Evolutionary conservation across 2,329 filamentous ascomycete species (phyloP), one percentile per base, ranked within the genome.

Genomic region (Sclerotinia minor): DNA sequence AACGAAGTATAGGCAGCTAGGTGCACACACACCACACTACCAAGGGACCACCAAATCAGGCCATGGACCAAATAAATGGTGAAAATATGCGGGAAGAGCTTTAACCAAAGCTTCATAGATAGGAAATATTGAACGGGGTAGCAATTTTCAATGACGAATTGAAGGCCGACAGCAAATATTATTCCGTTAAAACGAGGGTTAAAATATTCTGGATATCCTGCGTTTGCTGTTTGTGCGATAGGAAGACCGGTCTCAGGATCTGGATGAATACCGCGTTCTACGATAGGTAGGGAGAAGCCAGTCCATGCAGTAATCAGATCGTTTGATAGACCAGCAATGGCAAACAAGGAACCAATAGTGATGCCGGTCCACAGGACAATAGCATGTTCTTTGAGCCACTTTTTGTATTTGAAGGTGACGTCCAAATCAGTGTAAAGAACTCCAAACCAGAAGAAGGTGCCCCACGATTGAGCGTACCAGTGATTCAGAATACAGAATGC

Each of bases 31-130:
- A 72, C 64, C 54, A 68, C 67, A 21, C 74, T 68, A n/a, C 76
- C 76, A 21, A 77, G 53, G 3, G 71, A 70, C 75, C 75, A 77
- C 70, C 76, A 77, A 32, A 77, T 71, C 47, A 77, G 72, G 47
- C 81, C 81, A 71, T 83, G 81, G 59, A 82, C 75, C 8, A 83
- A 78, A 70, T 83, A 83, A 65, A 83, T 81, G 47, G 81, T 83
- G 74, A 82, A 82, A 70, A 82, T 81, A 71, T 83, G 81, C 5
- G 81, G 81, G 73, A 82, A 82, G 29, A 83, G 72, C 65, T 77
- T 75, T 5, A 80, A 76, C 45, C 82, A 75, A n/a, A 79, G 53
- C 26, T 76, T 78, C 8, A 77, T 74, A 2, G 79, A 80, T 4
- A 83, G 75, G 17, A 80, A 68, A 72, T 77, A 79, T 70, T 83